Evolutionary conservation across 495 filamentous ascomycete species (phyloP).

Genomic region (Echria macrotheca): DNA sequence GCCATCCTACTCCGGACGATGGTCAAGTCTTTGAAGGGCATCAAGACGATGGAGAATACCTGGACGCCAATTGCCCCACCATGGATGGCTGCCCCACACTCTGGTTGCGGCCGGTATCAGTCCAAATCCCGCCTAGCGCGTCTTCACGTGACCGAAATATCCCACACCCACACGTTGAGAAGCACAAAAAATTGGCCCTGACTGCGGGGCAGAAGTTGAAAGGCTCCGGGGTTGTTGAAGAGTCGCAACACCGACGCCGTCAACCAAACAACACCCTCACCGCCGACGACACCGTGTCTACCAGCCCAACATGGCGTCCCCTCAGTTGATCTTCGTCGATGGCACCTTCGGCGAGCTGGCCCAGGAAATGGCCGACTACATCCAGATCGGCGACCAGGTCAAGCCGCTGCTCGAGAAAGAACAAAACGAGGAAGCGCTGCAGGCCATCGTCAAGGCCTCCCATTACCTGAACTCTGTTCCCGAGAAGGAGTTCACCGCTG

Average conservation of each 20-base stretch:
- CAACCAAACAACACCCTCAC: constrained; percentile 6
- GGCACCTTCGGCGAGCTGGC: constrained; percentile 83
- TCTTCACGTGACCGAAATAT: constrained; percentile 7
- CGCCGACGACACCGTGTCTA: constrained; percentile 8
- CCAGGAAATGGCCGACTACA: constrained; percentile 80
- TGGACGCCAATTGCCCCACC: no score
- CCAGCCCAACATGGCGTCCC: constrained; percentile 26
- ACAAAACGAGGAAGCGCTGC: constrained; percentile 78
- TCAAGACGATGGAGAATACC: no score
- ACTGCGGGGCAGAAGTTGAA: constrained; percentile 5
- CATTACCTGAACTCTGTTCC: constrained; percentile 69
- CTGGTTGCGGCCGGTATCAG: no score
- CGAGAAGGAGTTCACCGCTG: constrained; percentile 91
- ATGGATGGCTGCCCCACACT: no score
- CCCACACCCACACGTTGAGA: constrained; percentile 5
- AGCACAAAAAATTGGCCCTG: constrained; percentile 8
- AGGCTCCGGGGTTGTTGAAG: constrained; percentile 1
- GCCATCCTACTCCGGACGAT: no score
- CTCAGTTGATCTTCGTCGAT: constrained; percentile 72
- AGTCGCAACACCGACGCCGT: constrained; percentile 1
- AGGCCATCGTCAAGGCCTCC: constrained; percentile 77
- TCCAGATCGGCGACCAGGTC: constrained; percentile 67
- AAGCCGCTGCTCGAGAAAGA: constrained; percentile 63
- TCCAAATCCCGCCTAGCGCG: no score
- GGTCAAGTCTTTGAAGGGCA: no score